A percentile compares a stretch with the other conserved stretches of the same genome.
These are phyloP conservation scores for Stagonosporopsis chrysanthemi DNA, from an alignment of 2,329 filamentous ascomycete species.

Conservation along the genomic window DNA sequence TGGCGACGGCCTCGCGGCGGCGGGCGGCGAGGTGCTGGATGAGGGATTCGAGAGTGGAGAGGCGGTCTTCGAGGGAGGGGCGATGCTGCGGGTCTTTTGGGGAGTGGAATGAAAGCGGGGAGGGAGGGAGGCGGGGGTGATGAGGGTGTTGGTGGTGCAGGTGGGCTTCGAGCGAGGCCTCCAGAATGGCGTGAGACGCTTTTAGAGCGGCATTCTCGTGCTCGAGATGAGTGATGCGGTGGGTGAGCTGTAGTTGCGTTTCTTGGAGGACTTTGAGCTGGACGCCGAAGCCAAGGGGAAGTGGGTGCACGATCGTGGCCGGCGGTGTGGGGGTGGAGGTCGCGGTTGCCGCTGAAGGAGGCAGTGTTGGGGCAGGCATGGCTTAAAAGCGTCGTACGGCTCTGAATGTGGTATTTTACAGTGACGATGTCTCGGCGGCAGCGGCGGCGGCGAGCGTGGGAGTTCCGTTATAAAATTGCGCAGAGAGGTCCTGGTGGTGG, in stretches of 20 bases:
- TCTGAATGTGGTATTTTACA: not conserved
- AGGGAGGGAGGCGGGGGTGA: not conserved
- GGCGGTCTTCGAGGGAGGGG: slow-evolving; percentile 1
- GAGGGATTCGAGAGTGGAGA: slow-evolving; percentile 23
- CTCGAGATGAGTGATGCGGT: slow-evolving; percentile 19
- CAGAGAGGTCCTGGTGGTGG: not conserved
- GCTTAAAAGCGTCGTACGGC: not conserved
- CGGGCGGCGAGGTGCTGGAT: slow-evolving; percentile 14
- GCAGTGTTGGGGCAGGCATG: slow-evolving; percentile 3
- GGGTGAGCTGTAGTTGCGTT: slow-evolving; percentile 15
- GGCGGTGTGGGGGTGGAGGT: not conserved
- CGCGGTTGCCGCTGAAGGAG: not conserved
- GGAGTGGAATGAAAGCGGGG: not conserved
- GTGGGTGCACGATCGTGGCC: not conserved
- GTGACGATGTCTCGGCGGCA: too few relatives aligned
- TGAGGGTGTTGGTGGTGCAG: not conserved
- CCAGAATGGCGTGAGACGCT: slow-evolving; percentile 12
- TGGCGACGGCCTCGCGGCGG: slow-evolving; percentile 26
- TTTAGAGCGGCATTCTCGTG: slow-evolving; percentile 23
- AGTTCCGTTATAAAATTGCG: too few relatives aligned
- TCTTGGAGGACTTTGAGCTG: slow-evolving; percentile 25
- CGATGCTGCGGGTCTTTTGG: not conserved
- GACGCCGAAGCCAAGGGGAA: slow-evolving; percentile 27
- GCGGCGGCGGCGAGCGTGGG: not conserved
- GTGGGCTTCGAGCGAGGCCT: not conserved